Evolutionary conservation across 345 rosid genomes (phyloP).

Genomic region (Adansonia digitata): DNA sequence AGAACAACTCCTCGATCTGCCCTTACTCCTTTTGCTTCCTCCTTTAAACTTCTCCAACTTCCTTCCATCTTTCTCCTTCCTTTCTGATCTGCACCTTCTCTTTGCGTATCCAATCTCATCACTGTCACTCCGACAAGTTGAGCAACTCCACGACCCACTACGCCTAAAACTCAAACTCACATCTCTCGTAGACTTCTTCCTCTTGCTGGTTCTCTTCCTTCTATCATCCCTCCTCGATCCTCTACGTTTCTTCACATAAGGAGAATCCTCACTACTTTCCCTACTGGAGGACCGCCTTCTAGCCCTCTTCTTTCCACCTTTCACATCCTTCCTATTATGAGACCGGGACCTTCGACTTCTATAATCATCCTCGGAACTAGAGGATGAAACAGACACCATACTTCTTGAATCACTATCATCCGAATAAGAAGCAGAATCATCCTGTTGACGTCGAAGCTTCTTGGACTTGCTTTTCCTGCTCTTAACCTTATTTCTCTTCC

Average conservation of each 20-base stretch:
- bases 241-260: constrained; percentile 30
- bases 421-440: constrained; percentile 38
- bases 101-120: constrained; percentile 44
- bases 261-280: constrained; percentile 40
- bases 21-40: constrained; percentile 21
- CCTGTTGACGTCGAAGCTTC: constrained; percentile 35
- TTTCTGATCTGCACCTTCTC: constrained; percentile 29
- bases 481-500: constrained; percentile 51
- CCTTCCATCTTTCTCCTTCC: constrained; percentile 23
- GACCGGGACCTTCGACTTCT: constrained; percentile 45
- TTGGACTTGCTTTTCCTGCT: constrained; percentile 38
- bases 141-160: constrained; percentile 38
- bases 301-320: constrained; percentile 48
- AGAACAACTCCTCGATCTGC: constrained; percentile 36
- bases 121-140: constrained; percentile 29
- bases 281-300: constrained; percentile 38
- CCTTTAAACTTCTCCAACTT: constrained; percentile 21
- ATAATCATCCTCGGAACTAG: constrained; percentile 48
- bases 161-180: constrained; percentile 36
- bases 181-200: constrained; percentile 43
- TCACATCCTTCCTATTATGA: constrained; percentile 30
- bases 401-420: constrained; percentile 37
- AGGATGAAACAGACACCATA: constrained; percentile 38
- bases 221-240: constrained; percentile 35
- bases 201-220: constrained; percentile 28